Conservation (phyloP, 2,329 filamentous ascomycete genomes). For the Penicillium corylophilum region DNA sequence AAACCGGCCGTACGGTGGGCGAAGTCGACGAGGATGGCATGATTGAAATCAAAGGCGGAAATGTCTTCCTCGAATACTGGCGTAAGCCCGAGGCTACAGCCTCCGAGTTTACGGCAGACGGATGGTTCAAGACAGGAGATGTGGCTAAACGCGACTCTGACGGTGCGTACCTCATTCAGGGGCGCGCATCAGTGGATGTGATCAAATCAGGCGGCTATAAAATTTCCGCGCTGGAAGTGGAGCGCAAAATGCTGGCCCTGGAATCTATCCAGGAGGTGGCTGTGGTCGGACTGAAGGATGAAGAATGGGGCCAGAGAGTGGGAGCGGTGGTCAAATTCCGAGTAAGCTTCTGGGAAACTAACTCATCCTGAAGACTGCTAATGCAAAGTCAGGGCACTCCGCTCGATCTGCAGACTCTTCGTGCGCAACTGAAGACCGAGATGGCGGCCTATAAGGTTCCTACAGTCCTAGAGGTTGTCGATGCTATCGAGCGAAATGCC, state of each 20-base stretch:
- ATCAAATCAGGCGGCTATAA: conserved; percentile 59
- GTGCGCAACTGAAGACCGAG: conserved; percentile 36
- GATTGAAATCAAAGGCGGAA: conserved; percentile 45
- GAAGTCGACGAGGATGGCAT: conserved; percentile 40
- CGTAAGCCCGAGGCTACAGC: conserved; percentile 47
- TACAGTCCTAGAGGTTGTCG: conserved; percentile 78
- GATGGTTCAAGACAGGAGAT: conserved; percentile 53
- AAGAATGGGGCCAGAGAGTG: conserved; percentile 57
- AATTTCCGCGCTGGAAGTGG: conserved; percentile 55
- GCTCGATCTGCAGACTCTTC: conserved; percentile 33
- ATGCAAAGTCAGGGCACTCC: conserved; percentile 21
- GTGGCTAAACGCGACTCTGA: conserved; percentile 37
- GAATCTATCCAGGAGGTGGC: conserved; percentile 53
- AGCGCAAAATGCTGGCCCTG: conserved; percentile 52
- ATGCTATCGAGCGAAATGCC: conserved; percentile 56
- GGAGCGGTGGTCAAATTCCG: conserved; percentile 52
- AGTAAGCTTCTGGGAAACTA: not conserved
- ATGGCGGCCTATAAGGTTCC: conserved; percentile 92
- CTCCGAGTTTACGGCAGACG: conserved; percentile 47
- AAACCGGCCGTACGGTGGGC: conserved; percentile 34
- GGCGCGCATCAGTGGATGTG: conserved; percentile 53
- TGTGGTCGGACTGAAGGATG: conserved; percentile 54
- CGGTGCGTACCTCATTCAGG: conserved; percentile 54
- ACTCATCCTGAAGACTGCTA: not conserved
- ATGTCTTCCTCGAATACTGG: conserved; percentile 46